These are phyloP conservation scores for Luffa aegyptiaca DNA, from an alignment of 306 rosid genomes.

Conservation along the genomic window DNA sequence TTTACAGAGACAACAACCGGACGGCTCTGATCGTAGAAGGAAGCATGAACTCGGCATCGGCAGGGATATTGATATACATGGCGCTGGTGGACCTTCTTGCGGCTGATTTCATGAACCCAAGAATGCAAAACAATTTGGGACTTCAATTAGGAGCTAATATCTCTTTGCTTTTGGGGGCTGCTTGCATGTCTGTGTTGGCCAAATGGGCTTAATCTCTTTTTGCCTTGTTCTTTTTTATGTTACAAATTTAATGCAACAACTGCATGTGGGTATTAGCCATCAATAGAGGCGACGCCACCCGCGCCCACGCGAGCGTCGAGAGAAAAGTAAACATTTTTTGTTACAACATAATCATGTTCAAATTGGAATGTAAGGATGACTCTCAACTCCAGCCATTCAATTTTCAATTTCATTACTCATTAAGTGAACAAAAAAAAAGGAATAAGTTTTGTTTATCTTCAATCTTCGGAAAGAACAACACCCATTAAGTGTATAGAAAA, in stretches of 20 bases:
- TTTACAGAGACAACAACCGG: conserved; percentile 32
- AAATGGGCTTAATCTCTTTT: conserved; percentile 45
- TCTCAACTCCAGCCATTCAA: not conserved
- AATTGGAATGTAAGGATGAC: not conserved
- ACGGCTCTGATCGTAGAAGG: conserved; percentile 56
- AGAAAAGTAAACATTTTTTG: no score
- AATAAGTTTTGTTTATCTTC: no score
- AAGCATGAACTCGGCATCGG: conserved; percentile 47
- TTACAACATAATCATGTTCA: not conserved
- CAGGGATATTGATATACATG: conserved; percentile 82
- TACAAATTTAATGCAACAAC: not conserved
- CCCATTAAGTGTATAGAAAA: no score
- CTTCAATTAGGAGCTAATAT: conserved; percentile 49
- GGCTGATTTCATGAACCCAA: conserved; percentile 68
- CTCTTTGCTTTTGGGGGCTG: conserved; percentile 68
- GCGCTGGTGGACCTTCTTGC: conserved; percentile 67
- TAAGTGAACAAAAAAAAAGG: no score
- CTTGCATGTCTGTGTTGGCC: conserved; percentile 61
- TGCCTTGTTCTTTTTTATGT: not conserved
- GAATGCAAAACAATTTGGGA: conserved; percentile 34
- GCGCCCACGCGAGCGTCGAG: not conserved
- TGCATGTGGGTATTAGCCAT: not conserved
- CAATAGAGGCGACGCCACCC: not conserved
- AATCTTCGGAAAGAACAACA: no score
- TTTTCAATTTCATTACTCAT: not conserved